phyloP scores from a whole-genome alignment of 2,329 filamentous ascomycete species.

The Allantophomopsis lycopodina region DNA sequence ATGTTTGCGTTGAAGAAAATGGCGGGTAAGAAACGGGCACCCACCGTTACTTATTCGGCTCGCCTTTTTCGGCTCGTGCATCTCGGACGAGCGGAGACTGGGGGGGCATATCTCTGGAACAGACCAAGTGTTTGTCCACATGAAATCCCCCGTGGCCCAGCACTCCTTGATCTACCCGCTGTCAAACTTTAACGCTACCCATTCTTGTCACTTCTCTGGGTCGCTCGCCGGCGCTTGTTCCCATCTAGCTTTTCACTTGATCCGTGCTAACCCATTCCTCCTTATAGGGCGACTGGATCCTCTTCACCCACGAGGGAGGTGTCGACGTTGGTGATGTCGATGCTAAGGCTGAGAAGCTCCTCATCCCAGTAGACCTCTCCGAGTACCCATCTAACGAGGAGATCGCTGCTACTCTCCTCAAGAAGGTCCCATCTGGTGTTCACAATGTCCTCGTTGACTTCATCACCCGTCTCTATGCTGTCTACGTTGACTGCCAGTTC shows the following conservation, averaged over 20 bases:
- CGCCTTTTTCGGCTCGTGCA: too few species aligned
- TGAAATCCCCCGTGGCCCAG: too few species aligned
- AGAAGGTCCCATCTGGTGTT: constrained; percentile 86
- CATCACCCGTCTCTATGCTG: constrained; percentile 94
- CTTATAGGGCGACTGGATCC: constrained; percentile 89
- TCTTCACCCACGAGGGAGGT: constrained; percentile 99
- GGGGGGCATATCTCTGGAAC: too few species aligned
- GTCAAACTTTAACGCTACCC: too few species aligned
- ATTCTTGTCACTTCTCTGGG: neutral
- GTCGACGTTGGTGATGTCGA: constrained; percentile 99
- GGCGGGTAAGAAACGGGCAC: too few species aligned
- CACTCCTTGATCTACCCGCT: too few species aligned
- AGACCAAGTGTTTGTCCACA: too few species aligned
- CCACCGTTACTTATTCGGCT: too few species aligned
- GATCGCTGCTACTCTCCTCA: constrained; percentile 73
- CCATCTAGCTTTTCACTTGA: neutral
- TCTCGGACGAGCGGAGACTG: too few species aligned
- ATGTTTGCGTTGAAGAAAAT: too few species aligned
- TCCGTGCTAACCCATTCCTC: constrained; percentile 1
- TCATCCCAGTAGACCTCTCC: constrained; percentile 89
- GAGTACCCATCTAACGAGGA: constrained; percentile 94
- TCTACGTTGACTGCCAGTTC: constrained; percentile 99
- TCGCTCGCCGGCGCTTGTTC: neutral
- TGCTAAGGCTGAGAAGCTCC: constrained; percentile 94
- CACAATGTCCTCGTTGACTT: constrained; percentile 99